Evolutionary conservation across 148 eudicot genomes (phyloP), one percentile per base, ranked within the genome.

Genomic region (Vaccinium macrocarpon): DNA sequence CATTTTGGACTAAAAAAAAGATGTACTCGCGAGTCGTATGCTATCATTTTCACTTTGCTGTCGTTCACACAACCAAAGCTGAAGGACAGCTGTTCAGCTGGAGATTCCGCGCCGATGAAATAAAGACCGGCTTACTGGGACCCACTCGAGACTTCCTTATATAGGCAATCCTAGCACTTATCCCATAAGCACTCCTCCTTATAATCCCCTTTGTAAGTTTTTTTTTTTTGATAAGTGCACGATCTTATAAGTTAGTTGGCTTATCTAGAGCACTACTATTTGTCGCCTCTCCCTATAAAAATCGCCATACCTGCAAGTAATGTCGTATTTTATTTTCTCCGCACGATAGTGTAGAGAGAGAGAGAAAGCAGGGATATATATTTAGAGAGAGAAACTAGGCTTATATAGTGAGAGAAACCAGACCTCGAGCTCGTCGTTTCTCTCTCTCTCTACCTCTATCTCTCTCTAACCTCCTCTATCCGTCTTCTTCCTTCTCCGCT

Each of bases 51-150:
- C 12, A 56, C 16, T 5, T 25, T 0, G 51, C 70, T 10, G 18
- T 38, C 9, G 76, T 64, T 50, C 35, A 15, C 57, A 64, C 35
- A 23, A 62, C 77, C 15, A 6, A 59, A 59, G 78, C 83, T 29
- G 80, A 72, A 59, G 74, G 66, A 79, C 83, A 81, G 85, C 77
- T 86, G 84, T 78, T 78, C 86, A 83, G 79, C 86, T 79, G 84
- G 56, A 89, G 91, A 89, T 88, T 82, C 90, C 91, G 88, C 85
- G 83, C 93, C 93, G 93, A 82, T 87, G 75, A 84, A 87, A 83
- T 87, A 81, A 81, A 49, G 79, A 62, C 88, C 88, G 82, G 32
- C 83, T 68, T 42, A 48, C 87, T 35, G 89, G 76, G 90, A 52
- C 92, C 90, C 21, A 18, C 82, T 1, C 1, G 0, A 59, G 16